These are phyloP conservation scores for Hypoxylon sp. DNA, from an alignment of 2,329 filamentous ascomycete species.

Conservation along the genomic window DNA sequence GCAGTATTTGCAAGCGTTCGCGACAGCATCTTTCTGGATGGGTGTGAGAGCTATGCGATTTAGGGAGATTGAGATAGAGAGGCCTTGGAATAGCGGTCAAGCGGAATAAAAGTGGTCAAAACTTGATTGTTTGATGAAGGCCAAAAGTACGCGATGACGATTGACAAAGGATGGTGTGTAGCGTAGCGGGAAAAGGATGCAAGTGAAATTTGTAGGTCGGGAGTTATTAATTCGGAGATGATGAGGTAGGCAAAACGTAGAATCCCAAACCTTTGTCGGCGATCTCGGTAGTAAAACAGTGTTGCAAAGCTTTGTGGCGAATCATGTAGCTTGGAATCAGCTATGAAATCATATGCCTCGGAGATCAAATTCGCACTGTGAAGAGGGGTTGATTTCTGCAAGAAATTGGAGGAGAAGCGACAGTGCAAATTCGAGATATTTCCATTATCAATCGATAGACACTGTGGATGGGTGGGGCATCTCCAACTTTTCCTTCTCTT, in stretches of 20 bases:
- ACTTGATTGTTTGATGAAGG: slow-evolving; percentile 11
- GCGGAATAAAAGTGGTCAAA: neutral
- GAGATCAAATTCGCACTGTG: slow-evolving; percentile 43
- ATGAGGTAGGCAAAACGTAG: slow-evolving; percentile 29
- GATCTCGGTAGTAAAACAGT: slow-evolving; percentile 53
- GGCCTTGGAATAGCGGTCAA: neutral
- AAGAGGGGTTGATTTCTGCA: slow-evolving; percentile 11
- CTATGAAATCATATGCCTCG: slow-evolving; percentile 51
- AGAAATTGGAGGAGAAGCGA: neutral
- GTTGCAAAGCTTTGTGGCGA: slow-evolving; percentile 46
- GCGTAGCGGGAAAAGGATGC: slow-evolving; percentile 13
- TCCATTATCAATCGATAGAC: neutral
- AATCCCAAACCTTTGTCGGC: slow-evolving; percentile 47
- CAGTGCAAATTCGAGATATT: slow-evolving; percentile 24
- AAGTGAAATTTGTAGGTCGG: slow-evolving; percentile 17
- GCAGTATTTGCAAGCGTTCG: slow-evolving; percentile 56
- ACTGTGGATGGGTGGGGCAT: slow-evolving; percentile 9
- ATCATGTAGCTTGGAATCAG: slow-evolving; percentile 46
- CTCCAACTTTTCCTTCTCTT: slow-evolving; percentile 21
- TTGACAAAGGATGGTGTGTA: slow-evolving; percentile 12
- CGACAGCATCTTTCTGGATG: slow-evolving; percentile 58
- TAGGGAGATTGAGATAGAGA: slow-evolving; percentile 9
- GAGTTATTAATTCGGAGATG: slow-evolving; percentile 36
- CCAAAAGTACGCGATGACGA: slow-evolving; percentile 6
- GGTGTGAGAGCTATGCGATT: slow-evolving; percentile 16